These are phyloP conservation scores for Alternaria alternata DNA, from an alignment of 2,329 filamentous ascomycete genomes.

Conservation along the genomic window DNA sequence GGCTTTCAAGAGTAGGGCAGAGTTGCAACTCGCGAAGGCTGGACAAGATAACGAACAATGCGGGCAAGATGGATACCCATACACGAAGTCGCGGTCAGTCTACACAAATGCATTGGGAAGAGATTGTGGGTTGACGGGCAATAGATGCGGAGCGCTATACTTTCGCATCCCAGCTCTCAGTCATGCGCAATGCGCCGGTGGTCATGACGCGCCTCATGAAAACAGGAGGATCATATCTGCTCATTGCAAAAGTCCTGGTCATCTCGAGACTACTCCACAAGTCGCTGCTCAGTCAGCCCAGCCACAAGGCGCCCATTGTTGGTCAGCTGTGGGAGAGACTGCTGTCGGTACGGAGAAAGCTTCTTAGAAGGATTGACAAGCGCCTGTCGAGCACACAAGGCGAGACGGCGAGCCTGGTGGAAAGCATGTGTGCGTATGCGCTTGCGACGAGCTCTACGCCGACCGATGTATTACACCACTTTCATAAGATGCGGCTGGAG, in stretches of 20 bases:
- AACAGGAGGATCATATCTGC: slow-evolving; percentile 59
- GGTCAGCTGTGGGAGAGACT: slow-evolving; percentile 72
- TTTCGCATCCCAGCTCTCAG: slow-evolving; percentile 64
- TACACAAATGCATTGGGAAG: slow-evolving; percentile 1
- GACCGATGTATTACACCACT: slow-evolving; percentile 79
- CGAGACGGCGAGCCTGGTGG: slow-evolving; percentile 64
- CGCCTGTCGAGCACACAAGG: slow-evolving; percentile 50
- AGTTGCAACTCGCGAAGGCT: slow-evolving; percentile 78
- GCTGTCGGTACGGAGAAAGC: slow-evolving; percentile 67
- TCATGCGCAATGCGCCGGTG: slow-evolving; percentile 65
- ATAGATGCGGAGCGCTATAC: slow-evolving; percentile 55
- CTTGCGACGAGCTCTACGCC: slow-evolving; percentile 81
- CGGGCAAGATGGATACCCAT: slow-evolving; percentile 58
- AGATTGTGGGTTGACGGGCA: slow-evolving; percentile 26
- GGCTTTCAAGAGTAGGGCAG: slow-evolving; percentile 75
- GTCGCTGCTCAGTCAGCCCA: slow-evolving; percentile 70
- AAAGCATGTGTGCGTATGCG: slow-evolving; percentile 82
- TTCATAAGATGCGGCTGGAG: slow-evolving; percentile 75
- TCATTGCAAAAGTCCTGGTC: slow-evolving; percentile 72
- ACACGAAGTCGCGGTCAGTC: slow-evolving; percentile 53
- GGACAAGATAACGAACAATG: slow-evolving; percentile 70
- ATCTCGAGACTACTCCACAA: slow-evolving; percentile 79
- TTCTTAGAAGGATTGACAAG: slow-evolving; percentile 71
- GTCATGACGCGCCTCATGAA: slow-evolving; percentile 63
- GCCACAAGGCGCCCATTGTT: slow-evolving; percentile 60